These are phyloP conservation scores for Babesia sp. DNA, from an alignment of 169 alveolate genomes.

Conservation along the genomic window DNA sequence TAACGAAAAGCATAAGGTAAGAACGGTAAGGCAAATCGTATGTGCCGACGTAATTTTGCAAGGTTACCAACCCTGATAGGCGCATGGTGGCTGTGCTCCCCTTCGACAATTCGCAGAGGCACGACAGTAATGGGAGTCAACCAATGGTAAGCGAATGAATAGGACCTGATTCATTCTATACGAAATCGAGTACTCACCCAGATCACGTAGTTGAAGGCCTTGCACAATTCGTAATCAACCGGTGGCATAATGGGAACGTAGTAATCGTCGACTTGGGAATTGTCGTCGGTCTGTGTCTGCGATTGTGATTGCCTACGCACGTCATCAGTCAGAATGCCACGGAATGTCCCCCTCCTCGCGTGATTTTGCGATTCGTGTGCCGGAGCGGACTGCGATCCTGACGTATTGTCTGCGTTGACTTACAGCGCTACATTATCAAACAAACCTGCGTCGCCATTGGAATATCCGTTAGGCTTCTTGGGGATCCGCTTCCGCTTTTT, in stretches of 20 bases:
- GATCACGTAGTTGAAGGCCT: slow-evolving; percentile 45
- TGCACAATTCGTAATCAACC: slow-evolving; percentile 43
- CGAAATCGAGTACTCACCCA: slow-evolving; percentile 27
- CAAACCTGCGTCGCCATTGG: slow-evolving; percentile 1
- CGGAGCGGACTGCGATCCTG: slow-evolving; percentile 11
- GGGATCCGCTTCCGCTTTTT: slow-evolving; percentile 36
- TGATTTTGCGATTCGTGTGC: slow-evolving; percentile 7
- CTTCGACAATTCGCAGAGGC: neutral
- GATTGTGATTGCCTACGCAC: slow-evolving; percentile 8
- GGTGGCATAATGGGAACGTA: slow-evolving; percentile 36
- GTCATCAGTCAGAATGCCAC: slow-evolving; percentile 49
- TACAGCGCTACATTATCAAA: neutral
- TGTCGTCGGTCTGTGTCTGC: neutral
- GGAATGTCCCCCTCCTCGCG: slow-evolving; percentile 33
- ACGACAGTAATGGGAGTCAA: no score
- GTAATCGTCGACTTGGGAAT: slow-evolving; percentile 15
- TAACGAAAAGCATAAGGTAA: no score
- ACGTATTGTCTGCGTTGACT: slow-evolving; percentile 3
- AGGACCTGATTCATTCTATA: neutral
- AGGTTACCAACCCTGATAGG: no score
- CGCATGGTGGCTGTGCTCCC: no score
- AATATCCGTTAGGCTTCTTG: neutral
- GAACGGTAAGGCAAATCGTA: no score
- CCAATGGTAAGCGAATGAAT: neutral
- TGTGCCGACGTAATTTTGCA: no score